These are phyloP conservation scores for Pharus latifolius DNA, from an alignment of 176 grass and related monocot genomes.

Conservation along the genomic window DNA sequence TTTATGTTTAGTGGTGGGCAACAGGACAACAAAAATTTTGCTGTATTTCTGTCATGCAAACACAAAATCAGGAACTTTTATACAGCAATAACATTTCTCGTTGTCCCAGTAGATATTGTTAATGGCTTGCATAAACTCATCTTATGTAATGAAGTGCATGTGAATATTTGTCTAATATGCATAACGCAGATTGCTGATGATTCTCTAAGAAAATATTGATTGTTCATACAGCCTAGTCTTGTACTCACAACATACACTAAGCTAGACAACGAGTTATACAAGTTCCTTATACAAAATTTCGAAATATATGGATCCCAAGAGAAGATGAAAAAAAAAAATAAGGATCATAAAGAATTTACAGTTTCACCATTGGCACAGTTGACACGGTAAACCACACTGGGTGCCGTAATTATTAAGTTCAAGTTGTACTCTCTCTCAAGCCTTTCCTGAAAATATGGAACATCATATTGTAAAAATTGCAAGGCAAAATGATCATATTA, in stretches of 20 bases:
- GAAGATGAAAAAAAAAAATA: background rate
- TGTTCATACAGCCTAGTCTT: background rate
- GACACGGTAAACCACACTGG: conserved; percentile 94
- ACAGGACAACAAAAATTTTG: background rate
- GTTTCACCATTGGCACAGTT: conserved; percentile 64
- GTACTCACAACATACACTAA: background rate
- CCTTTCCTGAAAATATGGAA: conserved; percentile 77
- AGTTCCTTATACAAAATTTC: background rate
- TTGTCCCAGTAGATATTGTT: background rate
- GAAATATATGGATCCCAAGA: background rate
- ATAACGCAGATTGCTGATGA: background rate
- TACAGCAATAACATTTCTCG: background rate
- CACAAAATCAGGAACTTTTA: background rate
- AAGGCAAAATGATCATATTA: conserved; percentile 3
- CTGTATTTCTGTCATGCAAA: background rate
- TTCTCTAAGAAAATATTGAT: background rate
- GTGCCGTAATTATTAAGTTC: conserved; percentile 94
- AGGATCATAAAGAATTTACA: conserved; percentile 37
- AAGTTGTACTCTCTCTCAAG: conserved; percentile 97
- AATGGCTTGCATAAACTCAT: background rate
- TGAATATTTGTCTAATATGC: background rate
- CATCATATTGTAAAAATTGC: conserved; percentile 14
- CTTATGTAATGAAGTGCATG: background rate
- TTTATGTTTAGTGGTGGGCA: background rate
- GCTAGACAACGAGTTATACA: background rate